Percentiles rank a stretch among this genome's conserved stretches.
These are phyloP conservation scores for Aspergillus fumigatus DNA, from an alignment of 2,329 filamentous ascomycete genomes.

Conservation along the genomic window DNA sequence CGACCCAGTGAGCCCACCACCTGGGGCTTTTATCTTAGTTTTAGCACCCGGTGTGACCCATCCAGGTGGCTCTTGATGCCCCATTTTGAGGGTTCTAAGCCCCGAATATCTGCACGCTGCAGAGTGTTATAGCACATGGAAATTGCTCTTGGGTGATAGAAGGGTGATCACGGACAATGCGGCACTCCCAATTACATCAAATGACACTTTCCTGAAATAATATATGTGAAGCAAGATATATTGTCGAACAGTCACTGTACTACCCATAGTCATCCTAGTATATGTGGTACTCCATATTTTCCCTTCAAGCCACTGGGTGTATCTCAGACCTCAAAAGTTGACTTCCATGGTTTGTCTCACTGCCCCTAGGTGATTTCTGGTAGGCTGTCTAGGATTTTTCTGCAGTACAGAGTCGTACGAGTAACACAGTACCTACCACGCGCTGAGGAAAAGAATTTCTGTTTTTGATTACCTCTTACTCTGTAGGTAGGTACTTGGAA, in stretches of 20 bases:
- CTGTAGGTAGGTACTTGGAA: background rate
- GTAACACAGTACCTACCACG: background rate
- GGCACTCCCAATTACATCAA: background rate
- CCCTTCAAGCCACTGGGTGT: background rate
- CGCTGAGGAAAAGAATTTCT: background rate
- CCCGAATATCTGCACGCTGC: background rate
- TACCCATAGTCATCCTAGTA: background rate
- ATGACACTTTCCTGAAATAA: background rate
- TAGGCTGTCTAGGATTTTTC: background rate
- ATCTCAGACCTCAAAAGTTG: background rate
- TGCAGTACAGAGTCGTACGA: background rate
- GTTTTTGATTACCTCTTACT: background rate
- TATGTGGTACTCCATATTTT: background rate
- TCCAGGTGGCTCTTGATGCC: constrained; percentile 1
- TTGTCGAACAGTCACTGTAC: background rate
- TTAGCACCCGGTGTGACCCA: constrained; percentile 1
- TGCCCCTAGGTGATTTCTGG: background rate
- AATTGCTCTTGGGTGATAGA: background rate
- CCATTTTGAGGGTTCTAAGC: background rate
- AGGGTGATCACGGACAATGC: background rate
- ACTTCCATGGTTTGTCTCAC: background rate
- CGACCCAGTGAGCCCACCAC: background rate
- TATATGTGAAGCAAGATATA: background rate
- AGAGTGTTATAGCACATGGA: background rate
- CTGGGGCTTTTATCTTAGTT: constrained; percentile 1